Conservation (phyloP, 768 basidiomycete species). For the Boletus insuetus region DNA sequence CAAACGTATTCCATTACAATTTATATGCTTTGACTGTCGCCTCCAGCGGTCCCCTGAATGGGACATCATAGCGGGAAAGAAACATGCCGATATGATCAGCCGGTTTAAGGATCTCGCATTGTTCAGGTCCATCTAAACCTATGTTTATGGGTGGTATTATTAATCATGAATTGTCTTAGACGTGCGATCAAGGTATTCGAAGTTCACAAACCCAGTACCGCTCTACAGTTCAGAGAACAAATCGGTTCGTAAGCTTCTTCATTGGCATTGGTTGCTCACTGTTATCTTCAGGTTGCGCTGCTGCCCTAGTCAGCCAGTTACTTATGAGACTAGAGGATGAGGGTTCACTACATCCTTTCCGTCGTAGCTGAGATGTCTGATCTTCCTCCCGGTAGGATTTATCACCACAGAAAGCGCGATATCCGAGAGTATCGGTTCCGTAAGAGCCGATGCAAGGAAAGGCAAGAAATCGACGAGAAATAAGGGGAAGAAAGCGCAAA, state of each 20-base stretch:
- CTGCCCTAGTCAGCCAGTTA: conserved; percentile 55
- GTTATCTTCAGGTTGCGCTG: conserved; percentile 45
- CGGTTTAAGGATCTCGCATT: conserved; percentile 68
- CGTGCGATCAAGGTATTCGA: conserved; percentile 72
- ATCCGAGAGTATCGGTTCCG: conserved; percentile 48
- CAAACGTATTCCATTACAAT: conserved; percentile 53
- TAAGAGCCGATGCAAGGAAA: conserved; percentile 37
- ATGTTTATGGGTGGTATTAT: neutral
- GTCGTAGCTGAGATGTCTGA: conserved; percentile 4
- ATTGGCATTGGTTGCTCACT: conserved; percentile 4
- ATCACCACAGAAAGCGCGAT: conserved; percentile 50
- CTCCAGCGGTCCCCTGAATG: conserved; percentile 63
- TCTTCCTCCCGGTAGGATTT: conserved; percentile 46
- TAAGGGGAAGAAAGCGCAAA: conserved; percentile 43
- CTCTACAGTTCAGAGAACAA: conserved; percentile 53
- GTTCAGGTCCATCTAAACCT: conserved; percentile 50
- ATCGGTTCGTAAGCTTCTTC: conserved; percentile 46
- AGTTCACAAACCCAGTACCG: conserved; percentile 40
- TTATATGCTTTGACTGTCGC: conserved; percentile 77
- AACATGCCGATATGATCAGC: conserved; percentile 54
- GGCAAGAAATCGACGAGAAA: conserved; percentile 40
- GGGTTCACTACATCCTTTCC: conserved; percentile 39
- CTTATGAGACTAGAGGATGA: conserved; percentile 69
- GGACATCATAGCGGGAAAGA: conserved; percentile 60
- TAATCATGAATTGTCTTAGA: conserved; percentile 32